Evolutionary conservation across 169 alveolate species (phyloP).

Genomic region (Eimeria acervulina): DNA sequence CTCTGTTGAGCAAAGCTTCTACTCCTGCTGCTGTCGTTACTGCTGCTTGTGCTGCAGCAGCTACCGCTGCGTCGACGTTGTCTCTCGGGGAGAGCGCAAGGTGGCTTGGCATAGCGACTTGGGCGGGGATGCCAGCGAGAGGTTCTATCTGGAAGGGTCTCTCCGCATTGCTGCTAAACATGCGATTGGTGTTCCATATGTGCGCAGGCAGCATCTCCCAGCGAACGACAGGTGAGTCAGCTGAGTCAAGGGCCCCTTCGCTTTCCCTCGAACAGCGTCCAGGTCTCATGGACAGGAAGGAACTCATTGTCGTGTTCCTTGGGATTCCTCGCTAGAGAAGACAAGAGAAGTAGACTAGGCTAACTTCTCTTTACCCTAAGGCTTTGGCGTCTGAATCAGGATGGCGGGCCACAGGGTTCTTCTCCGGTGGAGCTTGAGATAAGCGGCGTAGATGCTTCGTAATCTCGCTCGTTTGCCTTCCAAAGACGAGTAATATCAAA

Average conservation of each 20-base stretch:
- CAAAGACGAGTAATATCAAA: neutral
- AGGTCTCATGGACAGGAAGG: neutral
- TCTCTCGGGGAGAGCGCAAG: neutral
- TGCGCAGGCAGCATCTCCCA: slow-evolving; percentile 41
- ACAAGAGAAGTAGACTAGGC: neutral
- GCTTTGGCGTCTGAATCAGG: neutral
- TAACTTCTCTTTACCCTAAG: neutral
- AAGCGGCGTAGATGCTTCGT: too few species aligned
- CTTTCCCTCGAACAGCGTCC: neutral
- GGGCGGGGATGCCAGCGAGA: slow-evolving; percentile 32
- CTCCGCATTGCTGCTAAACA: neutral
- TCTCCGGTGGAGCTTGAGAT: neutral
- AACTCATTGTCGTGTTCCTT: neutral
- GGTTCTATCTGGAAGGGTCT: neutral
- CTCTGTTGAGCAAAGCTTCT: neutral
- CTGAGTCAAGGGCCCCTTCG: neutral
- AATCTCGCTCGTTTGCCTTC: neutral
- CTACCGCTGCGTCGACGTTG: neutral
- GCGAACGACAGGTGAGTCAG: neutral
- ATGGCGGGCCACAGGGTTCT: neutral
- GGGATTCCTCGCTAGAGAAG: neutral
- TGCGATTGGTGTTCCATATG: neutral
- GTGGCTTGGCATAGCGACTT: neutral
- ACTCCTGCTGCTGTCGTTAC: neutral
- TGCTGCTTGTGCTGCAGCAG: neutral